Evolutionary conservation across 1,284 basidiomycete species (phyloP).

Genomic region (Psilocybe mexicana): DNA sequence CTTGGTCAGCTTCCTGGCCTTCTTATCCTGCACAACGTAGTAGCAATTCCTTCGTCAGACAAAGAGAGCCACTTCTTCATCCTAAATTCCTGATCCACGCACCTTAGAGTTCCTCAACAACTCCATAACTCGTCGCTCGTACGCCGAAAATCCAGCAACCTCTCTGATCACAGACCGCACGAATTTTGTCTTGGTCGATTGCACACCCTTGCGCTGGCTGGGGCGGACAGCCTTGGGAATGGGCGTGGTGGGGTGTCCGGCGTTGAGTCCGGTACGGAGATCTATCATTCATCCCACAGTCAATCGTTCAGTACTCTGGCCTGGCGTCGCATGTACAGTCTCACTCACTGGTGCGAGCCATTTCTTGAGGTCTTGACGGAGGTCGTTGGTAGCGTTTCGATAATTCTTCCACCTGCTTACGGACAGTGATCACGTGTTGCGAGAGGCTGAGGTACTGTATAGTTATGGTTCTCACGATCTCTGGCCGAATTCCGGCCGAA

Average conservation of each 20-base stretch:
- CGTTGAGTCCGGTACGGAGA: slow-evolving; percentile 89
- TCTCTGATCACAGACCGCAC: slow-evolving; percentile 91
- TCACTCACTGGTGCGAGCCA: slow-evolving; percentile 71
- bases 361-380: slow-evolving; percentile 61
- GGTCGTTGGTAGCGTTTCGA: slow-evolving; percentile 38
- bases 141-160: slow-evolving; percentile 97
- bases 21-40: slow-evolving; percentile 76
- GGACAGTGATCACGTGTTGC: slow-evolving; percentile 32
- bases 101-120: slow-evolving; percentile 99
- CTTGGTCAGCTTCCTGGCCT: slow-evolving; percentile 97
- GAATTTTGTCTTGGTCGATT: slow-evolving; percentile 86
- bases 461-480: slow-evolving; percentile 32
- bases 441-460: slow-evolving; percentile 38
- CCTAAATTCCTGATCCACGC: slow-evolving; percentile 28
- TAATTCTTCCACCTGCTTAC: slow-evolving; percentile 14
- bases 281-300: slow-evolving; percentile 50
- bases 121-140: slow-evolving; percentile 99
- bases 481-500: slow-evolving; percentile 18
- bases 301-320: slow-evolving; percentile 17
- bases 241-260: slow-evolving; percentile 90
- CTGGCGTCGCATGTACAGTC: not conserved
- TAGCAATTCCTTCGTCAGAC: slow-evolving; percentile 2
- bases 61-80: not conserved
- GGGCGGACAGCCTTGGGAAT: slow-evolving; percentile 82
- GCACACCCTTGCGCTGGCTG: slow-evolving; percentile 90